Evolutionary conservation across 192 early-diverging fungal species (phyloP).

Genomic region (Funneliformis geosporum): DNA sequence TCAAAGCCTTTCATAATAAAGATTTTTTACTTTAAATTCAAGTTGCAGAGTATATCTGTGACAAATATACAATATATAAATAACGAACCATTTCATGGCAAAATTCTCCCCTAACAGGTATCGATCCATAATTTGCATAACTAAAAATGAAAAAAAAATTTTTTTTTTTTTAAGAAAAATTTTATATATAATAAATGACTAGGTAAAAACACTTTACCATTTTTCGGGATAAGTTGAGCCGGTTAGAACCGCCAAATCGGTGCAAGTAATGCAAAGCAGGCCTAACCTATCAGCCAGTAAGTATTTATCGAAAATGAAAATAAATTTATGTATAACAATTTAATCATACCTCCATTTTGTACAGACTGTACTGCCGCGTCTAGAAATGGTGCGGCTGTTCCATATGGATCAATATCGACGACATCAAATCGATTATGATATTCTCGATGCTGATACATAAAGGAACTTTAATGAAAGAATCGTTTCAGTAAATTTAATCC

Average conservation of each 20-base stretch:
- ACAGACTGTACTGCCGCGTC: constrained; percentile 94
- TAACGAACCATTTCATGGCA: constrained; percentile 84
- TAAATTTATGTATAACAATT: not conserved
- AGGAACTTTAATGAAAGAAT: constrained; percentile 43
- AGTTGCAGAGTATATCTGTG: not conserved
- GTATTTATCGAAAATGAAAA: not conserved
- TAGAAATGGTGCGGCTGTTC: constrained; percentile 91
- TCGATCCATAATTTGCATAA: constrained; percentile 95
- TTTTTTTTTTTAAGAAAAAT: too few species aligned
- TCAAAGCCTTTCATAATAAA: constrained; percentile 59
- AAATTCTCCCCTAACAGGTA: constrained; percentile 83
- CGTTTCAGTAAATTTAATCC: not conserved
- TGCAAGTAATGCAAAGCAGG: constrained; percentile 96
- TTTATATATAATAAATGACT: too few species aligned
- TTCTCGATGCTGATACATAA: constrained; percentile 70
- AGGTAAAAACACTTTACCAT: constrained; percentile 45
- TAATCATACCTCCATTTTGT: constrained; percentile 66
- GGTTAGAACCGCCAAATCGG: constrained; percentile 93
- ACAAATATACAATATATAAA: not conserved
- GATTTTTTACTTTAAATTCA: constrained; percentile 17
- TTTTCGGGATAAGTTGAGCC: constrained; percentile 86
- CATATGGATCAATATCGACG: constrained; percentile 96
- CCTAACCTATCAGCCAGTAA: constrained; percentile 52
- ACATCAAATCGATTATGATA: constrained; percentile 70
- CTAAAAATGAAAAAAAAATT: constrained; percentile 34